These are phyloP conservation scores for Adenanthera pavonina DNA, from an alignment of 306 rosid species.

Conservation along the genomic window DNA sequence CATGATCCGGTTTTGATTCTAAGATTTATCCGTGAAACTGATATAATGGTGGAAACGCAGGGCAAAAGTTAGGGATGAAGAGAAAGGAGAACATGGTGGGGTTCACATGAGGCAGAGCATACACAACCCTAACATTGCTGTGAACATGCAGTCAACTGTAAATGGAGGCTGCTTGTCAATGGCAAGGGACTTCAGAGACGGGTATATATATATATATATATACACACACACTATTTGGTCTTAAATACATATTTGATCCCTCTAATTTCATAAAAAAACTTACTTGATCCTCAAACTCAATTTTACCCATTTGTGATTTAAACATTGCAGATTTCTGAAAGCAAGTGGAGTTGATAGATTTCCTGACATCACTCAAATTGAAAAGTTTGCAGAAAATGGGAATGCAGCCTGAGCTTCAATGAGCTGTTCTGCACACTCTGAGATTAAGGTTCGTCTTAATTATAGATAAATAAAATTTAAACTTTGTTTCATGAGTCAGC, in stretches of 20 bases:
- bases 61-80: conserved; percentile 67
- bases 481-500: background rate
- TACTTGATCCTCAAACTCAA: background rate
- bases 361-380: conserved; percentile 53
- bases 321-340: conserved; percentile 52
- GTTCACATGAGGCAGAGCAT: conserved; percentile 81
- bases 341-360: conserved; percentile 46
- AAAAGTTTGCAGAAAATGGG: conserved; percentile 45
- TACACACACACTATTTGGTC: background rate
- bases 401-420: conserved; percentile 1
- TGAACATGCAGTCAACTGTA: conserved; percentile 75
- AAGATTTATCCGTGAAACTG: background rate
- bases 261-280: no score
- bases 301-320: background rate
- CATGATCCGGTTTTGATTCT: background rate
- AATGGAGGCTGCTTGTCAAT: conserved; percentile 73
- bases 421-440: background rate
- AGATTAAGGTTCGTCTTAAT: background rate
- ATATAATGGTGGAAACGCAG: conserved; percentile 44
- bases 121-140: conserved; percentile 90
- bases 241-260: background rate
- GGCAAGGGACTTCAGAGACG: conserved; percentile 66
- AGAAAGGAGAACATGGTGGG: conserved; percentile 79
- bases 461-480: background rate
- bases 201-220: conserved; percentile 40